Percentiles rank a stretch among this genome's conserved stretches.
phyloP scores from a whole-genome alignment of 352 stramenopile genomes.

The Phytophthora megakarya region DNA sequence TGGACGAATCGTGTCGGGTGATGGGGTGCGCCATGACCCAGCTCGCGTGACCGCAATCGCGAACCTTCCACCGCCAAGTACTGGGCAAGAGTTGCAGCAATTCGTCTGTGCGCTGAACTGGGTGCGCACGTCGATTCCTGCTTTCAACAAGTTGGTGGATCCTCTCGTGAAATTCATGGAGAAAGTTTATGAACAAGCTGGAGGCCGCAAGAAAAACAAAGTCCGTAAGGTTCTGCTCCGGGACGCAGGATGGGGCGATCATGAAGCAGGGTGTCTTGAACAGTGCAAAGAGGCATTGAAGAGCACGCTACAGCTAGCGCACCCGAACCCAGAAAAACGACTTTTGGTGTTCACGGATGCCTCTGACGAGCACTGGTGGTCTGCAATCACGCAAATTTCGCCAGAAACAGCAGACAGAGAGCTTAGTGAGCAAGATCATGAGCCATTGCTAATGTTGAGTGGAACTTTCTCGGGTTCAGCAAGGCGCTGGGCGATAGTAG shows the following conservation, averaged over 20 bases:
- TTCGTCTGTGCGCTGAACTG: conserved; percentile 9
- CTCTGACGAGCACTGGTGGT: not conserved
- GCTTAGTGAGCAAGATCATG: conserved; percentile 8
- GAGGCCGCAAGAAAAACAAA: conserved; percentile 6
- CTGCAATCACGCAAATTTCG: conserved; percentile 2
- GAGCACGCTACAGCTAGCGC: not conserved
- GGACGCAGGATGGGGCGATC: not conserved
- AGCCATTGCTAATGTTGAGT: conserved; percentile 14
- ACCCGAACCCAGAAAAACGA: not conserved
- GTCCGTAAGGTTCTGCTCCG: not conserved
- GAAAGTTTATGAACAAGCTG: conserved; percentile 2
- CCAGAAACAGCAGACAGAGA: not conserved
- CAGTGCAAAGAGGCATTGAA: not conserved
- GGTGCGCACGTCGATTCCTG: conserved; percentile 2
- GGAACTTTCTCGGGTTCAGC: conserved; percentile 5
- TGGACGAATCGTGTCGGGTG: conserved; percentile 10
- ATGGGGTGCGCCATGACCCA: conserved; percentile 13
- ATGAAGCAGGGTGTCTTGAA: not conserved
- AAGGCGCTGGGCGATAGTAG: conserved; percentile 8
- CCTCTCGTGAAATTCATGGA: conserved; percentile 5
- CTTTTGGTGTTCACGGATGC: conserved; percentile 3
- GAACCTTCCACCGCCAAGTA: conserved; percentile 1
- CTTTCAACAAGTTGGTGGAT: conserved; percentile 6
- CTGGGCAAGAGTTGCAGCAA: conserved; percentile 5
- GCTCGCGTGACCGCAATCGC: not conserved